These are phyloP conservation scores for Neopestalotiopsis rosae DNA, from an alignment of 2,329 filamentous ascomycete species.

Conservation along the genomic window DNA sequence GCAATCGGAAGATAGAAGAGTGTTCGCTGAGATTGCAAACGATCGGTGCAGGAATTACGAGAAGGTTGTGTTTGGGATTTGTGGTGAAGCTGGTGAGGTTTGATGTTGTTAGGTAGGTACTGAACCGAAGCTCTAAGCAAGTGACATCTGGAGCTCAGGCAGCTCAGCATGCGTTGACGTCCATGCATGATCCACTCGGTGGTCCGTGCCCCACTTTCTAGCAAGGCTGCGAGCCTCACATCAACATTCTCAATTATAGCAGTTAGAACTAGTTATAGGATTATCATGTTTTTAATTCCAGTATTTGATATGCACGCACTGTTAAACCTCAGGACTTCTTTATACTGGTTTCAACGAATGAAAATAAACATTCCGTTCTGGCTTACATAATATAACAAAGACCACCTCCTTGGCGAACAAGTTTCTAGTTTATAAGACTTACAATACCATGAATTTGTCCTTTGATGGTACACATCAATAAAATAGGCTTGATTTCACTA, in stretches of 20 bases:
- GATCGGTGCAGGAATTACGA: background rate
- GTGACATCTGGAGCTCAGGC: slow-evolving; percentile 19
- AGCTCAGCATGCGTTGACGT: slow-evolving; percentile 22
- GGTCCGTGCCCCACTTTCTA: slow-evolving; percentile 13
- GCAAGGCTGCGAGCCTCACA: slow-evolving; percentile 15
- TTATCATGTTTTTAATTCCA: too few species aligned
- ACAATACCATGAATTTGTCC: too few species aligned
- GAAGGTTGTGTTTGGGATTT: background rate
- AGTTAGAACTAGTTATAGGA: too few species aligned
- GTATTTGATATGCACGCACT: too few species aligned
- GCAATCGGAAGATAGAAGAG: background rate
- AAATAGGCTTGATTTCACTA: too few species aligned
- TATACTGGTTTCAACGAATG: too few species aligned
- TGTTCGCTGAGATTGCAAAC: background rate
- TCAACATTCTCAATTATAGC: background rate
- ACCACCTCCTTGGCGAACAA: too few species aligned
- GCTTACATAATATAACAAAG: too few species aligned
- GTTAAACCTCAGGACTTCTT: too few species aligned
- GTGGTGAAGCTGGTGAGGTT: slow-evolving; percentile 3
- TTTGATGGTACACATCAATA: too few species aligned
- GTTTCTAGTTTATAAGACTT: too few species aligned
- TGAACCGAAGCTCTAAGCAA: slow-evolving; percentile 16
- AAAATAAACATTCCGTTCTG: too few species aligned
- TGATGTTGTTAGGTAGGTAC: background rate
- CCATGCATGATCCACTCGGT: slow-evolving; percentile 10